These are phyloP conservation scores for Phytophthora melonis DNA, from an alignment of 352 stramenopile species.

Conservation along the genomic window DNA sequence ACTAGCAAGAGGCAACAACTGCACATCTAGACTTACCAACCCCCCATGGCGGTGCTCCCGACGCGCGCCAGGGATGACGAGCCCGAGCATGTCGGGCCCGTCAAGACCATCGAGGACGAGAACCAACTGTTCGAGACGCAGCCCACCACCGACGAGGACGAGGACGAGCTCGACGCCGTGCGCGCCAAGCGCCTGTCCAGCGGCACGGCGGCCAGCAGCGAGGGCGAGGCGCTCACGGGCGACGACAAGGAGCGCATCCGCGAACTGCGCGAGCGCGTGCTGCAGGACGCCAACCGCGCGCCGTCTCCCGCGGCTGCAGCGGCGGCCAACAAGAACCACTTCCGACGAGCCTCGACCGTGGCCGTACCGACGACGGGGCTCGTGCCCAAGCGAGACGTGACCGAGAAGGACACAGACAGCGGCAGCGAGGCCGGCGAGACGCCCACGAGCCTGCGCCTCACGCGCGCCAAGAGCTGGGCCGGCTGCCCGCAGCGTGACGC, in stretches of 20 bases:
- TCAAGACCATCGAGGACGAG: constrained; percentile 45
- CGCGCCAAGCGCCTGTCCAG: constrained; percentile 38
- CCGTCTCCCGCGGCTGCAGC: background rate
- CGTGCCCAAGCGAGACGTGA: constrained; percentile 12
- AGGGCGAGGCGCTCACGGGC: constrained; percentile 26
- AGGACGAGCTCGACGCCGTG: constrained; percentile 5
- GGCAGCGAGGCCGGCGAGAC: constrained; percentile 26
- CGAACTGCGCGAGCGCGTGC: constrained; percentile 24
- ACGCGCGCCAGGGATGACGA: constrained; percentile 25
- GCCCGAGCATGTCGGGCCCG: constrained; percentile 7
- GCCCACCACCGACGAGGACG: constrained; percentile 11
- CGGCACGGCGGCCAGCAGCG: constrained; percentile 32
- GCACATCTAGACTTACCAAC: background rate
- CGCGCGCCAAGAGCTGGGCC: constrained; percentile 63
- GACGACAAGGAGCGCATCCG: constrained; percentile 26
- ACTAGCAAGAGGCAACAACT: constrained; percentile 7
- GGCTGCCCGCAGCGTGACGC: constrained; percentile 58
- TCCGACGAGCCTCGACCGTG: constrained; percentile 67
- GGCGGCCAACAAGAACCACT: constrained; percentile 22
- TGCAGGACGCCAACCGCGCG: constrained; percentile 11
- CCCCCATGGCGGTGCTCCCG: constrained; percentile 24
- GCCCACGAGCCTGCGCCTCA: constrained; percentile 28
- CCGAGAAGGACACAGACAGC: constrained; percentile 30
- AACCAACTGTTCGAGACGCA: constrained; percentile 28
- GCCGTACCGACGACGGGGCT: constrained; percentile 43